phyloP scores from a whole-genome alignment of 1,284 basidiomycete species.

The Apiotrichum porosum region DNA sequence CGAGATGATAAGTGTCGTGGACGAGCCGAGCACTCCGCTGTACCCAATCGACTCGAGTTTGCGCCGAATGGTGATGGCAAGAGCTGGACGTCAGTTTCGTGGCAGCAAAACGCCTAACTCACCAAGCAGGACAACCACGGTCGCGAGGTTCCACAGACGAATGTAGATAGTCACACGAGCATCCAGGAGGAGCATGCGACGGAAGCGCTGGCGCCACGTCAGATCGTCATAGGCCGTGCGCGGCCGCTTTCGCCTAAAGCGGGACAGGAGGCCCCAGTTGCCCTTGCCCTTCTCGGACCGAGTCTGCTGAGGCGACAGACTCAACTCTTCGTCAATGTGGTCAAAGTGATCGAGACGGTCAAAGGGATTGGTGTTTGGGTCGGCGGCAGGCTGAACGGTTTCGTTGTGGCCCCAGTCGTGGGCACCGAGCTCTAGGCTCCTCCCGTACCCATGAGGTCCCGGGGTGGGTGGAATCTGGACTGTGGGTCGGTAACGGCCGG shows the following conservation, averaged over 20 bases:
- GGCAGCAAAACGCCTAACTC: too few relatives aligned
- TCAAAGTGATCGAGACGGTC: conserved; percentile 19
- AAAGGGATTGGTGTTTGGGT: conserved; percentile 10
- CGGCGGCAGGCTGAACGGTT: conserved; percentile 1
- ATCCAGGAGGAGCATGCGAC: conserved; percentile 48
- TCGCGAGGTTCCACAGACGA: conserved; percentile 51
- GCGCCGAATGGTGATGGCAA: conserved; percentile 49
- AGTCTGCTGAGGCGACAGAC: conserved; percentile 3
- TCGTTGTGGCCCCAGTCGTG: conserved; percentile 8
- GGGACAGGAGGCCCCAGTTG: background rate
- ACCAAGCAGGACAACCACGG: conserved; percentile 49
- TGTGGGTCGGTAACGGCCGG: conserved; percentile 9
- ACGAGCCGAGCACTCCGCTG: conserved; percentile 52
- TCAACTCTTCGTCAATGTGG: conserved; percentile 17
- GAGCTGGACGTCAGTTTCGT: too few relatives aligned
- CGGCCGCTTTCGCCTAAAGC: background rate
- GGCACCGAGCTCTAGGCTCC: background rate
- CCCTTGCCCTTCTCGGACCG: conserved; percentile 4
- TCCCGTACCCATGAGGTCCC: background rate
- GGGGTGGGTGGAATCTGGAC: conserved; percentile 15
- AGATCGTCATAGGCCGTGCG: conserved; percentile 15
- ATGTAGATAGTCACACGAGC: conserved; percentile 54
- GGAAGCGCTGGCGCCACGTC: conserved; percentile 33
- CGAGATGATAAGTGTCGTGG: conserved; percentile 52
- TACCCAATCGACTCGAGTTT: conserved; percentile 38